Base-by-base conservation (phyloP, 306 rosid genomes). In the Betula pendula region DNA sequence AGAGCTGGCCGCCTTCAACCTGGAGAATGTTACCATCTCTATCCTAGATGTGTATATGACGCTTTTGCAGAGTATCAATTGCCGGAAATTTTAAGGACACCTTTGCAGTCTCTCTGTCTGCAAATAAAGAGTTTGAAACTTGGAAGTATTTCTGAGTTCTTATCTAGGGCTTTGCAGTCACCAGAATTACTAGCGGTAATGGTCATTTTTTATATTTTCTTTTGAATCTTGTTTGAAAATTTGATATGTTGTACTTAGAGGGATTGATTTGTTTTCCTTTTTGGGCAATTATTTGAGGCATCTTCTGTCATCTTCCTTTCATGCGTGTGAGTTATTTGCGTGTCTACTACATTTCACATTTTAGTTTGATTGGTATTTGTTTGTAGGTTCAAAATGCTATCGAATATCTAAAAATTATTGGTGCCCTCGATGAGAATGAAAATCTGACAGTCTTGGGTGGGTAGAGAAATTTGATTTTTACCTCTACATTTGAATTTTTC, bases 1-100 rank as follows among this genome's bases (percentile, higher is more conserved):
- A 92, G 98, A 86, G 98, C 99, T 80, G 99, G 99, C 58, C 97
- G 98, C 71, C 96, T 91, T 85, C 98, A 89, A 81, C 97, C 97
- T 14, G 98, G 97, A 77, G 97, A 86, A 74, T 96, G 99, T 78
- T 96, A 87, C 83, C 94, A 86, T 84, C 91, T 96, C 85, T 96
- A 89, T 85, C 99, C 99, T 76, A 89, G 90, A 83, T 88, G 97
- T 78, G 98, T 92, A 45, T 89, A 85, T 85, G 88, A 89, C 33
- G 87, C 93, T 48, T 96, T 96, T 87, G 87, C 86, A 9, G 98
- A 92, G 81, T 92, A 90, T 87, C 99, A 92, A 62, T 78, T 92
- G 83, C 96, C 97, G n/a, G 98, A 96, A 88, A 92, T 96, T 81
- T 85, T 96, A 85, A 90, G 99, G 88, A 92, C 97, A 24, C 99